These are phyloP conservation scores for Colletotrichum truncatum DNA, from an alignment of 2,329 filamentous ascomycete species.

Conservation along the genomic window DNA sequence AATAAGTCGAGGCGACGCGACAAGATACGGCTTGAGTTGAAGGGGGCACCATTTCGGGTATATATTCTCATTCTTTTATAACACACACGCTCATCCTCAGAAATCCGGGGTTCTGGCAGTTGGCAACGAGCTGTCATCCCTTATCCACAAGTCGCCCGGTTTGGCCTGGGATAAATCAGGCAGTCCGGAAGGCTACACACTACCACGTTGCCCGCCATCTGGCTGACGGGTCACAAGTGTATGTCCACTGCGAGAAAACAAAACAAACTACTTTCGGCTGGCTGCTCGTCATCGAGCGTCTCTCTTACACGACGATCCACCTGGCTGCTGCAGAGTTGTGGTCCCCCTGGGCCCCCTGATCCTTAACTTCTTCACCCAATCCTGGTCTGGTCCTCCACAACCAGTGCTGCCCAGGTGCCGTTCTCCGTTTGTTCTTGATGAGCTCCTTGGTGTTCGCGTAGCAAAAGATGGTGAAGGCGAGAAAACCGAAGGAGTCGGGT, in stretches of 20 bases:
- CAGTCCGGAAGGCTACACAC: not conserved
- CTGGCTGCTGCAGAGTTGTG: conserved; percentile 25
- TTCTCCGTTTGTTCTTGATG: conserved; percentile 2
- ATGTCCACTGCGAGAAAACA: not conserved
- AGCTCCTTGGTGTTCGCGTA: not conserved
- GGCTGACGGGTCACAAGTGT: not conserved
- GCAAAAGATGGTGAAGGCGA: not conserved
- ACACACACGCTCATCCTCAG: not conserved
- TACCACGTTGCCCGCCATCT: not conserved
- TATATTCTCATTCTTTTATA: too few relatives aligned
- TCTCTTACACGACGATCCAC: conserved; percentile 24
- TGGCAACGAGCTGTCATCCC: not conserved
- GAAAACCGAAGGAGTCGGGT: not conserved
- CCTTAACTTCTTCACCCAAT: not conserved
- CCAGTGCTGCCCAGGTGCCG: conserved; percentile 3
- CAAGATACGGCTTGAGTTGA: conserved; percentile 1
- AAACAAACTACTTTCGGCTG: not conserved
- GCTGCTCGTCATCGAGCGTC: conserved; percentile 18
- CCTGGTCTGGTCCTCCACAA: not conserved
- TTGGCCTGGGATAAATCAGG: not conserved
- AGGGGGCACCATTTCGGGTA: not conserved
- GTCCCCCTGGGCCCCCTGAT: not conserved
- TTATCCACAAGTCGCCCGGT: not conserved
- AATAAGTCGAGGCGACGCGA: conserved; percentile 3
- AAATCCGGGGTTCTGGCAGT: conserved; percentile 9